A percentile compares a stretch with the other conserved stretches of the same genome.
These are phyloP conservation scores for Hanseniaspora taiwanica DNA, from an alignment of 805 yeast genomes.

Conservation along the genomic window DNA sequence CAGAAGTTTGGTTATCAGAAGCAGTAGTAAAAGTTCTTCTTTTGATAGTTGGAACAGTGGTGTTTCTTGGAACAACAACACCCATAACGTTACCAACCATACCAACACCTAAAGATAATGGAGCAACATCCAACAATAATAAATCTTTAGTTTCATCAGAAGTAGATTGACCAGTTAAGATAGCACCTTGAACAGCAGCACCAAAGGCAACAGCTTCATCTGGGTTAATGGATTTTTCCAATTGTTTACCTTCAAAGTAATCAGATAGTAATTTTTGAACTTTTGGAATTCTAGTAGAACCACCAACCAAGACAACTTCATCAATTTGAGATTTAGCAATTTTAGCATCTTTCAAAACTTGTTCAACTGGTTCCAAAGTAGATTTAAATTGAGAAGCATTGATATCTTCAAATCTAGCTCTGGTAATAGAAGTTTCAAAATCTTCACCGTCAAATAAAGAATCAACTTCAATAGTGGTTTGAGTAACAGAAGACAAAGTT, in stretches of 20 bases:
- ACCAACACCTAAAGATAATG: conserved; percentile 98
- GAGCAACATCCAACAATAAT: conserved; percentile 92
- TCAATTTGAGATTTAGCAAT: conserved; percentile 72
- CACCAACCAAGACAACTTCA: conserved; percentile 96
- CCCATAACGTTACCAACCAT: conserved; percentile 99
- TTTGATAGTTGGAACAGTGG: conserved; percentile 98
- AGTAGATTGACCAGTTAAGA: conserved; percentile 84
- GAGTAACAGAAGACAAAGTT: conserved; percentile 91
- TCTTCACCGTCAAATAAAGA: conserved; percentile 92
- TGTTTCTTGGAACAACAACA: conserved; percentile 98
- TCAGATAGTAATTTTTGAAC: conserved; percentile 88
- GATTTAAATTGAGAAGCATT: conserved; percentile 88
- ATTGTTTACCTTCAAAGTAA: conserved; percentile 93
- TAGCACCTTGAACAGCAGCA: conserved; percentile 99
- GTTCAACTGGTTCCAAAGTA: conserved; percentile 88
- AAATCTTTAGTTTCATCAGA: conserved; percentile 90
- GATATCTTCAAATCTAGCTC: conserved; percentile 96
- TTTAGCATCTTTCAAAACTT: conserved; percentile 87
- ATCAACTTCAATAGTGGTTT: conserved; percentile 93
- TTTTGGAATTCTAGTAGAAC: conserved; percentile 98
- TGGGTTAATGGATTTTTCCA: conserved; percentile 94
- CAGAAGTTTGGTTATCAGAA: conserved; percentile 97
- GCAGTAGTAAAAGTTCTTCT: conserved; percentile 98
- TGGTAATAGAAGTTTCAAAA: conserved; percentile 84
- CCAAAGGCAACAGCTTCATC: conserved; percentile 99